Evolutionary conservation across 1,139 yeast genomes (phyloP), one percentile per base, ranked within the genome.

Genomic region (Pichia sp.): DNA sequence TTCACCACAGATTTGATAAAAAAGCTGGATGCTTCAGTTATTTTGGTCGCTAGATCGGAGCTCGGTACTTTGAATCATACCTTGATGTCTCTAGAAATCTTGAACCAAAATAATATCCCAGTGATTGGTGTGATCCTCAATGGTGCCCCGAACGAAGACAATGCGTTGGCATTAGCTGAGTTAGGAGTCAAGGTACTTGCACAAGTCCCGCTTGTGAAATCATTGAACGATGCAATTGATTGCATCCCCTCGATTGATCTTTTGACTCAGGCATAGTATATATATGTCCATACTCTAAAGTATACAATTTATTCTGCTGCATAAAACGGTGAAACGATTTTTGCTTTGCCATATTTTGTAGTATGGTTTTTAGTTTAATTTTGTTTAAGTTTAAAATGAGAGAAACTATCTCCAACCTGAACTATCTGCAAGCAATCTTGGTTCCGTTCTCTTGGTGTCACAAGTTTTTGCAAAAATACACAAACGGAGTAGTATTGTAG

Each of bases 21-120:
- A 33, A 55, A 57, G 24, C 40, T 68, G n/a, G 56, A 63, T 24
- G 55, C 63, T 5, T 59, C 64, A 5, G 66, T 64, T 10, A 61
- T 70, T 36, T 61, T 69, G 14, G 71, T 69, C 29, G 70, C 71
- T 2, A 60, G 70, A 51, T 65, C 71, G 27, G 67, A 64, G 0
- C 58, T 70, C 14, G 73, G 73, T 5, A 69, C 73, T 0, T 49
- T 70, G 42, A 70, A 70, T 54, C 72, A 70, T 51, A 68, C 72
- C 0, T 54, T 70, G 45, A 55, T 70, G 49, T 67, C 71, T 9
- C 46, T 66, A 29, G 67, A 68, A 31, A 64, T 65, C 50, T 57
- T 70, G 36, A 56, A 54, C 34, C 45, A 49, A 4, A 59, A 60
- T 27, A 61, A 62, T 1, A 57, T 67, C 8, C 46, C 55, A 31